Conservation (phyloP, 208 protist species). For the Leishmania tropica region DNA sequence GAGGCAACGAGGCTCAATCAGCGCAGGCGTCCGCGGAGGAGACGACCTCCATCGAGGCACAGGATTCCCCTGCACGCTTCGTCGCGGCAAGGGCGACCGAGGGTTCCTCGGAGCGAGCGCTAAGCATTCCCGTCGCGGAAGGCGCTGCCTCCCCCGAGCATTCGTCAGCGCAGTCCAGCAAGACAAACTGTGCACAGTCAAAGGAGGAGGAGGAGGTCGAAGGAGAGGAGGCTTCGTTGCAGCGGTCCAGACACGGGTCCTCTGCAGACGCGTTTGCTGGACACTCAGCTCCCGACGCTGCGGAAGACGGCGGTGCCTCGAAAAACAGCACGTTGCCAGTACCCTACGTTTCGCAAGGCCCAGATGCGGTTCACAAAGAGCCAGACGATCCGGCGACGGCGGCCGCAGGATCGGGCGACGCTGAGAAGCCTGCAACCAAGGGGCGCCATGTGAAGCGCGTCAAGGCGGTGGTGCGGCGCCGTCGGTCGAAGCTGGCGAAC, state of each 20-base stretch:
- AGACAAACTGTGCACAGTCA: neutral
- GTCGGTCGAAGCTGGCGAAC: neutral
- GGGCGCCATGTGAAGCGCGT: neutral
- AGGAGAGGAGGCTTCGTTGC: neutral
- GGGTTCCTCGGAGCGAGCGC: neutral
- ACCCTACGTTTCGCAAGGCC: neutral
- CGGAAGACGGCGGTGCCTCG: neutral
- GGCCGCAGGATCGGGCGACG: neutral
- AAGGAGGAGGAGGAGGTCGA: neutral
- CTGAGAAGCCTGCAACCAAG: neutral
- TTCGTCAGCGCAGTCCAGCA: neutral
- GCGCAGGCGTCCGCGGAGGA: neutral
- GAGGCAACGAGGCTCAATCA: neutral
- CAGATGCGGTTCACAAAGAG: neutral
- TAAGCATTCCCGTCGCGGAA: slow-evolving; percentile 17
- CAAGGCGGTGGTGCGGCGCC: neutral
- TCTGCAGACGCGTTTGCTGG: neutral
- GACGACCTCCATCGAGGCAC: neutral
- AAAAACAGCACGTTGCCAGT: neutral
- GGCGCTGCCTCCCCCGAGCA: neutral
- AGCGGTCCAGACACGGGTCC: neutral
- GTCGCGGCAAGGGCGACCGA: neutral
- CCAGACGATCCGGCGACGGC: neutral
- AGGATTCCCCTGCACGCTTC: neutral
- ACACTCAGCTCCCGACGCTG: neutral